Percentiles rank a stretch among this genome's conserved stretches.
Conservation (phyloP, 1,139 yeast genomes). For the Pichia sp. region DNA sequence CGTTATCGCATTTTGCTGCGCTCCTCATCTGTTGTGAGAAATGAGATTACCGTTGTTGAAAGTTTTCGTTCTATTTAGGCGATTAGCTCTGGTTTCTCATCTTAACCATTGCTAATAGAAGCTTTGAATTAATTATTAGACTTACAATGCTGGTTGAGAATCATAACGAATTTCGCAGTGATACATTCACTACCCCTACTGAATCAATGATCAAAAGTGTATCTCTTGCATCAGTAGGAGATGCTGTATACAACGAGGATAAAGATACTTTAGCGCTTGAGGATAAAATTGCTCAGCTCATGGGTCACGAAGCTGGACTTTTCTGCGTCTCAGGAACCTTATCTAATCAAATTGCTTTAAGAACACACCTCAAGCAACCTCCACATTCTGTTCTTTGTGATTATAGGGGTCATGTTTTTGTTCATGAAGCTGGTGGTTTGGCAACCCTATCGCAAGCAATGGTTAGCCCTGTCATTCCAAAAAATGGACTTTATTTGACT, state of each 20-base stretch:
- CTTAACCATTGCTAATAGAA: too few relatives aligned
- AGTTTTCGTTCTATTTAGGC: too few relatives aligned
- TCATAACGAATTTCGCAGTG: slow-evolving; percentile 55
- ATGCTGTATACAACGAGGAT: slow-evolving; percentile 85
- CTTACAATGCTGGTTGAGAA: slow-evolving; percentile 10
- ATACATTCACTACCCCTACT: slow-evolving; percentile 91
- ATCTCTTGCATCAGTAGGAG: slow-evolving; percentile 62
- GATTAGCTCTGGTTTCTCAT: too few relatives aligned
- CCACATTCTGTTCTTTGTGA: slow-evolving; percentile 84
- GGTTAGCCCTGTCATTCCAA: slow-evolving; percentile 77
- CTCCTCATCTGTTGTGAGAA: too few relatives aligned
- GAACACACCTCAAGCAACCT: slow-evolving; percentile 74
- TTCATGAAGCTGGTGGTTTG: slow-evolving; percentile 84
- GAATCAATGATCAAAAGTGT: slow-evolving; percentile 61
- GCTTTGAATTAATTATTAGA: neutral
- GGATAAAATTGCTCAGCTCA: slow-evolving; percentile 52
- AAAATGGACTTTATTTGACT: slow-evolving; percentile 68
- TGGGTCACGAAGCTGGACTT: slow-evolving; percentile 80
- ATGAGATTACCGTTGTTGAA: too few relatives aligned
- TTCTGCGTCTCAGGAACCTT: slow-evolving; percentile 86
- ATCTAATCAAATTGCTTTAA: slow-evolving; percentile 79
- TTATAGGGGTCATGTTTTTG: slow-evolving; percentile 72
- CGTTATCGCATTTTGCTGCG: too few relatives aligned
- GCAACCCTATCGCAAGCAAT: slow-evolving; percentile 87
- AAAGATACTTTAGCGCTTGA: slow-evolving; percentile 59